Evolutionary conservation across 495 filamentous ascomycete species (phyloP).

Genomic region (Penicillium pancosmium): DNA sequence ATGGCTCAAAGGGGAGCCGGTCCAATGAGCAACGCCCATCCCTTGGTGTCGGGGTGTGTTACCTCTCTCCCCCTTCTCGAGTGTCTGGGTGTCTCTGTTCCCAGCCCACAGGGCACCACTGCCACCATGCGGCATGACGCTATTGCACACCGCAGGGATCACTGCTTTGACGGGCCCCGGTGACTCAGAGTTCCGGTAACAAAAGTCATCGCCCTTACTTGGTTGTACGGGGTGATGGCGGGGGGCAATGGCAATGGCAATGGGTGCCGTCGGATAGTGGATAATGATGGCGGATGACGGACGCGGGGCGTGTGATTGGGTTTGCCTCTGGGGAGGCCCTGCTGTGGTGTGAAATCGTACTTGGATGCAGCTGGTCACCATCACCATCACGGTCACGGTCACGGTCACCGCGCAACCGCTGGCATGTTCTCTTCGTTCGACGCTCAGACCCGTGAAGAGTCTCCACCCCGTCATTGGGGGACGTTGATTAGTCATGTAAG

Average conservation of each 20-base stretch:
- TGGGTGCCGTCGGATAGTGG: neutral
- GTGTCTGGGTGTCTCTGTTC: neutral
- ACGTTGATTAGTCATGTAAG: conserved; percentile 14
- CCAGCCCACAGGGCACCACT: neutral
- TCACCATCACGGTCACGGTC: too few relatives aligned
- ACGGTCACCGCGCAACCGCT: conserved; percentile 25
- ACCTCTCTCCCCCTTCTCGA: conserved; percentile 7
- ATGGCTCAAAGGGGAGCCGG: neutral
- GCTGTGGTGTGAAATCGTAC: neutral
- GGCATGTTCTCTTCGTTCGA: conserved; percentile 21
- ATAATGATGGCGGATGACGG: conserved; percentile 3
- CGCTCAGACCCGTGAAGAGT: conserved; percentile 16
- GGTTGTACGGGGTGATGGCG: conserved; percentile 34
- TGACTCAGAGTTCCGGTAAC: conserved; percentile 28
- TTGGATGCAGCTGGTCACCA: too few relatives aligned
- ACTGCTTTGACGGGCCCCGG: conserved; percentile 8
- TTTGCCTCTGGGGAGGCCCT: neutral
- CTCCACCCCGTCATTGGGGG: neutral
- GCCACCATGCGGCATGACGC: conserved; percentile 32
- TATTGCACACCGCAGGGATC: conserved; percentile 32
- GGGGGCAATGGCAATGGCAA: neutral
- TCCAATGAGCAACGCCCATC: neutral
- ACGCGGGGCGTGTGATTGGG: conserved; percentile 9
- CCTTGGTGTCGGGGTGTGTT: conserved; percentile 11
- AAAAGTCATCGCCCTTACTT: conserved; percentile 28